Percentiles rank a stretch among this genome's conserved stretches.
phyloP scores from a whole-genome alignment of 345 rosid genomes.

The Salix dunnii region DNA sequence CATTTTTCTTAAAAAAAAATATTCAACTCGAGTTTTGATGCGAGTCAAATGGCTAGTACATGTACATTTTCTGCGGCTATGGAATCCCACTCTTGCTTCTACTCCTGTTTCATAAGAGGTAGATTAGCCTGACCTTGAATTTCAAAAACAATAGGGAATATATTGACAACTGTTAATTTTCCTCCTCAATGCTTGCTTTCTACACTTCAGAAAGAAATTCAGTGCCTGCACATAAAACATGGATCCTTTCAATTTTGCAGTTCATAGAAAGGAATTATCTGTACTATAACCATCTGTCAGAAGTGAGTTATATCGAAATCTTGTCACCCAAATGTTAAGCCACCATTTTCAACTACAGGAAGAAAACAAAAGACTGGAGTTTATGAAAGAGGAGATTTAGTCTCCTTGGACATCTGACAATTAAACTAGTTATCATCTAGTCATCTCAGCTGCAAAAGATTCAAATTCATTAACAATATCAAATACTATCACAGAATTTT shows the following conservation, averaged over 20 bases:
- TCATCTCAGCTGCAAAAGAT: not conserved
- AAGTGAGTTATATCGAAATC: not conserved
- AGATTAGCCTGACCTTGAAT: conserved; percentile 6
- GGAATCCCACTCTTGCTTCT: conserved; percentile 2
- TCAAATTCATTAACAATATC: not conserved
- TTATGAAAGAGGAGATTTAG: not conserved
- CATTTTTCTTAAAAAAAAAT: too few species aligned
- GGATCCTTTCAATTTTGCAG: not conserved
- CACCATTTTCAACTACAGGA: not conserved
- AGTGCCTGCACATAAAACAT: conserved; percentile 17
- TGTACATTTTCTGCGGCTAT: conserved; percentile 11
- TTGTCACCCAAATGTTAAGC: not conserved
- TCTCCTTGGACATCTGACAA: not conserved
- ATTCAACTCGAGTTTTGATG: too few species aligned
- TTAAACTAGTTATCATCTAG: not conserved
- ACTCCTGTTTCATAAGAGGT: not conserved
- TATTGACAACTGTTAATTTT: conserved; percentile 3
- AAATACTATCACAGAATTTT: not conserved
- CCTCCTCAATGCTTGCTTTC: not conserved
- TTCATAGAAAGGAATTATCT: not conserved
- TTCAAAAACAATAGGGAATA: conserved; percentile 1
- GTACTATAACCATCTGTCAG: not conserved
- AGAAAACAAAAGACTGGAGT: not conserved
- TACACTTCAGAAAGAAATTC: conserved; percentile 3
- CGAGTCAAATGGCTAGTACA: not conserved